These are phyloP conservation scores for Crinitomyces ghanaensis DNA, from an alignment of 805 yeast species.

Conservation along the genomic window DNA sequence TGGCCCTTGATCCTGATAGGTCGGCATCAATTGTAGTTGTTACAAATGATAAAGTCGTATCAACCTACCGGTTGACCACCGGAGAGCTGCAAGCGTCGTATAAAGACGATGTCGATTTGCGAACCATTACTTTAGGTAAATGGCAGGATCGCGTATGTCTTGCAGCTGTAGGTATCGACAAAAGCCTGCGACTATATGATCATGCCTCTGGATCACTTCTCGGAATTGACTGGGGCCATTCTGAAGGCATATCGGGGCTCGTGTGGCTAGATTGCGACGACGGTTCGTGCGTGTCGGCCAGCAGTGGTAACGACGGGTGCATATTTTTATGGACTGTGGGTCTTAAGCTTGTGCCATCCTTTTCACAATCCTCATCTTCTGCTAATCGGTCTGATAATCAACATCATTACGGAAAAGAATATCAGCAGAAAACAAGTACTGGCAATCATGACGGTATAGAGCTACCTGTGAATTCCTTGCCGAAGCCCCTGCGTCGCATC, in stretches of 20 bases:
- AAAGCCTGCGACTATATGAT: conserved; percentile 41
- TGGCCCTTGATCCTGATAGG: conserved; percentile 12
- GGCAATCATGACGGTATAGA: no score
- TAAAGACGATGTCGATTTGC: conserved; percentile 22
- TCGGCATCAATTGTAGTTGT: conserved; percentile 30
- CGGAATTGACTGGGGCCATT: conserved; percentile 49
- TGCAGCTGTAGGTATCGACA: conserved; percentile 37
- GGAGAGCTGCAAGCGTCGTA: conserved; percentile 30
- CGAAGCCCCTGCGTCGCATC: no score
- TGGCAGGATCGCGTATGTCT: conserved; percentile 7
- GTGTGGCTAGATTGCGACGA: conserved; percentile 11
- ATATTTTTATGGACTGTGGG: conserved; percentile 16
- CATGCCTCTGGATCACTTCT: conserved; percentile 36
- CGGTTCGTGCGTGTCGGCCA: conserved; percentile 10
- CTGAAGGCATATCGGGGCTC: conserved; percentile 40
- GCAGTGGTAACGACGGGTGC: conserved; percentile 20
- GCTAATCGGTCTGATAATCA: conserved; percentile 1
- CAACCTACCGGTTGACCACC: conserved; percentile 28
- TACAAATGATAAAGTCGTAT: conserved; percentile 39
- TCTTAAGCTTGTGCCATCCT: conserved; percentile 2
- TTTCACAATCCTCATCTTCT: conserved; percentile 3
- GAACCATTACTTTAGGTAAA: conserved; percentile 9
- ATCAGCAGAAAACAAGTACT: no score
- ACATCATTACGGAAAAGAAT: no score
- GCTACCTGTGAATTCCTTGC: no score